Percentiles rank a stretch among this genome's conserved stretches.
Conservation (phyloP, 306 rosid genomes). For the Nissolia schottii region DNA sequence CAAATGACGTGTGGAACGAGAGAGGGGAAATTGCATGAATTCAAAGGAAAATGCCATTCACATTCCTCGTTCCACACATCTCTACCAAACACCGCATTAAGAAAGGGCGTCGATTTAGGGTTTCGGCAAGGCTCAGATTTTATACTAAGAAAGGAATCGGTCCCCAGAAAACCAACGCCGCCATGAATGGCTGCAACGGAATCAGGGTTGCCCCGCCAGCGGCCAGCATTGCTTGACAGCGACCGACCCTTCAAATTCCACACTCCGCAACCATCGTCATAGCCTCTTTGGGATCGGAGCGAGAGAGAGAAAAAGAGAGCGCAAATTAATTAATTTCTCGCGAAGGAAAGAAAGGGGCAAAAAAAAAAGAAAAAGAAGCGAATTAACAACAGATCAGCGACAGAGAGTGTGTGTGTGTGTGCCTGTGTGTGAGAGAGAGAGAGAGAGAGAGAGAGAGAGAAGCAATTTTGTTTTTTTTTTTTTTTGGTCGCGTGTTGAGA, state of each 20-base stretch:
- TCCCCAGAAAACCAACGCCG: slow-evolving; percentile 6
- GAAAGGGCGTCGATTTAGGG: not conserved
- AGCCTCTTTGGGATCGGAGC: slow-evolving; percentile 6
- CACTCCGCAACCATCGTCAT: slow-evolving; percentile 48
- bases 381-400: not conserved
- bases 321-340: too few species aligned
- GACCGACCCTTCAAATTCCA: slow-evolving; percentile 18
- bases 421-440: not conserved
- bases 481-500: not conserved
- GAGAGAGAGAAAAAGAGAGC: not conserved
- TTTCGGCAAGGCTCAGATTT: slow-evolving; percentile 37
- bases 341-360: not conserved
- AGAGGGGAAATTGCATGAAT: not conserved
- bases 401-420: not conserved
- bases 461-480: not conserved
- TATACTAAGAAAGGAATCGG: not conserved
- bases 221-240: not conserved
- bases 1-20: slow-evolving; percentile 32
- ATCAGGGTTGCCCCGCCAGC: slow-evolving; percentile 38
- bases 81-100: slow-evolving; percentile 20
- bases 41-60: not conserved
- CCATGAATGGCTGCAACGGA: slow-evolving; percentile 42
- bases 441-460: not conserved
- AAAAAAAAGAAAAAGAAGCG: not conserved
- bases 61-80: slow-evolving; percentile 29